Conservation (phyloP, 2,329 filamentous ascomycete species). For the Claviceps pusilla region DNA sequence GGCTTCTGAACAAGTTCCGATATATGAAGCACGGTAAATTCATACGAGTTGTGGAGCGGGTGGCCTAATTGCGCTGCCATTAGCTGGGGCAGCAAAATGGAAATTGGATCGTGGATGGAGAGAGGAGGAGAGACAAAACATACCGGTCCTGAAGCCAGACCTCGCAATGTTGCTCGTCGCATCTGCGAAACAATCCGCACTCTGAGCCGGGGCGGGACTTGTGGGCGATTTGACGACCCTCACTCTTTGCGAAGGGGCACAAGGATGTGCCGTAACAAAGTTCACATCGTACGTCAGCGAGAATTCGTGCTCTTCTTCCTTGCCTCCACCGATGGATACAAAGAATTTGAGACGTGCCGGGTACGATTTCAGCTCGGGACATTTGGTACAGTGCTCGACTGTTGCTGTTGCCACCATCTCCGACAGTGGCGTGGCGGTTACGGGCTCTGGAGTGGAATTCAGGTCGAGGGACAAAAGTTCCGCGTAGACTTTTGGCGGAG, state of each 20-base stretch:
- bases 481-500: conserved; percentile 32
- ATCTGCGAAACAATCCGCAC: conserved; percentile 36
- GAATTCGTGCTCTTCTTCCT: conserved; percentile 27
- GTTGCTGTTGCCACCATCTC: conserved; percentile 25
- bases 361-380: conserved; percentile 19
- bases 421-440: conserved; percentile 28
- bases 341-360: conserved; percentile 22
- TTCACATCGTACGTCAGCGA: conserved; percentile 42
- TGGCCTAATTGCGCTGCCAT: conserved; percentile 30
- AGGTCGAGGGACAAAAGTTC: conserved; percentile 37
- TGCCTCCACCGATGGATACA: conserved; percentile 23
- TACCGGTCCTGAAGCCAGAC: conserved; percentile 33
- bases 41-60: conserved; percentile 48
- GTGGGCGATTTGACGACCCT: conserved; percentile 42
- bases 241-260: conserved; percentile 40
- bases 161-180: conserved; percentile 29
- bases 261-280: conserved; percentile 53
- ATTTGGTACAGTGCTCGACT: conserved; percentile 18
- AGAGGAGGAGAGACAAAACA: conserved; percentile 5
- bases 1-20: conserved; percentile 37
- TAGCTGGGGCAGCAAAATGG: background rate
- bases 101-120: background rate
- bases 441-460: conserved; percentile 26
- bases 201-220: conserved; percentile 41
- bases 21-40: conserved; percentile 44